Evolutionary conservation across 139 green algal genomes (phyloP).

Genomic region (Volvox africanus): DNA sequence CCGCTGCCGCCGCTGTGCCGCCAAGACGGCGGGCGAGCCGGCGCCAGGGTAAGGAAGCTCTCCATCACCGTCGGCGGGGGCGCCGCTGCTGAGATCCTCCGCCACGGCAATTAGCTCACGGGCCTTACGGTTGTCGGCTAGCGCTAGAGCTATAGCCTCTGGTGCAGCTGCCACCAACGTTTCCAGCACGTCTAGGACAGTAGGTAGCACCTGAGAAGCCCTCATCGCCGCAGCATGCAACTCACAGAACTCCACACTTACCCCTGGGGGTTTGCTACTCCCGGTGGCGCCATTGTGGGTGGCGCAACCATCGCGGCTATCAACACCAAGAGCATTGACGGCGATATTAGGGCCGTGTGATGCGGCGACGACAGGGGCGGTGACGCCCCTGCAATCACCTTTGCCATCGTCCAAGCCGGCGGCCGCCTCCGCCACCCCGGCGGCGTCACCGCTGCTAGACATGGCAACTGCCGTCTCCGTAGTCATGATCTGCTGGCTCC

Average conservation of each 20-base stretch:
- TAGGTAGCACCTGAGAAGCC: neutral
- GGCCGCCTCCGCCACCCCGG: neutral
- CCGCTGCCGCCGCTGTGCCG: neutral
- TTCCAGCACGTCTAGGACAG: neutral
- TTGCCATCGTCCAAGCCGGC: neutral
- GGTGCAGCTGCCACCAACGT: neutral
- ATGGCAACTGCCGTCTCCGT: neutral
- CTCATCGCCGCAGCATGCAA: neutral
- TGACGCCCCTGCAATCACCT: neutral
- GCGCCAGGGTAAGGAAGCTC: neutral
- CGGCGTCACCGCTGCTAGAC: neutral
- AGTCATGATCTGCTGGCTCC: neutral
- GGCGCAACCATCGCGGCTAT: neutral
- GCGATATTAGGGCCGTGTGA: no score
- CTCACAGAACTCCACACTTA: neutral
- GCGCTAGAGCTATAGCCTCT: neutral
- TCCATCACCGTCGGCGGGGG: neutral
- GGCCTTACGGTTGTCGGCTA: conserved; percentile 1
- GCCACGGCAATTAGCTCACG: neutral
- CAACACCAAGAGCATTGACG: no score
- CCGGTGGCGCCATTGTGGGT: neutral
- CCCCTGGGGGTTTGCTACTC: neutral
- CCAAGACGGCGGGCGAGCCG: neutral
- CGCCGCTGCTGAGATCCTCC: neutral
- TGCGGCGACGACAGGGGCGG: neutral